Evolutionary conservation across 176 grass and related monocot species (phyloP).

Genomic region (Paspalum notatum): DNA sequence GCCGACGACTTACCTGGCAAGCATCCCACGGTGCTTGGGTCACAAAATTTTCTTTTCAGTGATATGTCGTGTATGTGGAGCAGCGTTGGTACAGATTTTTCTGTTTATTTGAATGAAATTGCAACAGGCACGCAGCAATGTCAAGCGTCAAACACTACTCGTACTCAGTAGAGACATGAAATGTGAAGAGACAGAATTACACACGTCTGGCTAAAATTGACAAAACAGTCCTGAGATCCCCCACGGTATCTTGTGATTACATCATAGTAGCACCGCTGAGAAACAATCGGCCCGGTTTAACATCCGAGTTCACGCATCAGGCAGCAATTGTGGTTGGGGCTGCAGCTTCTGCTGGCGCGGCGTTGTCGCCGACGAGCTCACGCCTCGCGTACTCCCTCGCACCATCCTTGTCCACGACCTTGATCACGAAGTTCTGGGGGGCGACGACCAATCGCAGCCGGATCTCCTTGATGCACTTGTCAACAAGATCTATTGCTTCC

Average conservation of each 20-base stretch:
- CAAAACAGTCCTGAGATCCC: slow-evolving; percentile 23
- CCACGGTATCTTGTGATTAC: slow-evolving; percentile 36
- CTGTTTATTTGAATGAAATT: not conserved
- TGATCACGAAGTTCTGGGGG: slow-evolving; percentile 83
- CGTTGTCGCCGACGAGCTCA: slow-evolving; percentile 14
- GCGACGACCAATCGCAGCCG: slow-evolving; percentile 76
- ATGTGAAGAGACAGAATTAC: slow-evolving; percentile 7
- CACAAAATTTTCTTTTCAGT: too few relatives aligned
- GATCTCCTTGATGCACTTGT: slow-evolving; percentile 90
- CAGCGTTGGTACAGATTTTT: not conserved
- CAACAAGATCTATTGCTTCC: slow-evolving; percentile 76
- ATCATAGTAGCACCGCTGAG: slow-evolving; percentile 30
- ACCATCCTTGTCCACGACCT: slow-evolving; percentile 64
- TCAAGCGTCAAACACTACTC: not conserved
- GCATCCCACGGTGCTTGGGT: too few relatives aligned
- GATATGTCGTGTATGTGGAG: too few relatives aligned
- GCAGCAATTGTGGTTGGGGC: not conserved
- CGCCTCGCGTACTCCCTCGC: slow-evolving; percentile 28
- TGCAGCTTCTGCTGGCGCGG: slow-evolving; percentile 27
- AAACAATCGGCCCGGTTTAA: slow-evolving; percentile 33
- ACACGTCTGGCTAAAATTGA: slow-evolving; percentile 27
- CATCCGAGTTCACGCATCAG: slow-evolving; percentile 1
- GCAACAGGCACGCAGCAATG: not conserved
- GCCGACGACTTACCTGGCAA: too few relatives aligned
- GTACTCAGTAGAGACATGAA: slow-evolving; percentile 1